A percentile compares a stretch with the other conserved stretches of the same genome.
Evolutionary conservation across 2,329 filamentous ascomycete species (phyloP).

Genomic region (Paramyrothecium roridum): DNA sequence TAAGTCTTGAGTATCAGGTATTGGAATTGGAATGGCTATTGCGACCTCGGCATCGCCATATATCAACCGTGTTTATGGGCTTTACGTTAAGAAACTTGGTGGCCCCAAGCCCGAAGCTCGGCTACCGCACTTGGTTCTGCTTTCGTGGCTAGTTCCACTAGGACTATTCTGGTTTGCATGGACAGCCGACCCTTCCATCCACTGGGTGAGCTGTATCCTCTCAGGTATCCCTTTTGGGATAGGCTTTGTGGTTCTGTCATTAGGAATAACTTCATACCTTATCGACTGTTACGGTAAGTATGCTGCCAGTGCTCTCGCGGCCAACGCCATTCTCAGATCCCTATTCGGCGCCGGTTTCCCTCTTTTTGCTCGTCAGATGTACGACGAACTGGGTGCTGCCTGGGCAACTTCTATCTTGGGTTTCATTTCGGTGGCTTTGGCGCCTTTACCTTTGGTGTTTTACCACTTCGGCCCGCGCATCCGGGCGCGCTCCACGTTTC

Average conservation of each 20-base stretch:
- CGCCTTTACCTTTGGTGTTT: slow-evolving; percentile 17
- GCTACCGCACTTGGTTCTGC: background rate
- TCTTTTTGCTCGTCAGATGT: slow-evolving; percentile 20
- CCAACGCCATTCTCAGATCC: slow-evolving; percentile 12
- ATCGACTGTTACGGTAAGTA: background rate
- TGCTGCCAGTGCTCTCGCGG: background rate
- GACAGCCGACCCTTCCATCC: background rate
- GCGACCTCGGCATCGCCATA: slow-evolving; percentile 51
- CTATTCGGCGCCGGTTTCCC: slow-evolving; percentile 20
- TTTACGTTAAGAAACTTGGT: slow-evolving; percentile 38
- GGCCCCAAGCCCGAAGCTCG: slow-evolving; percentile 19
- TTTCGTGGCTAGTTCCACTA: background rate
- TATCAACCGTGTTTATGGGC: slow-evolving; percentile 42
- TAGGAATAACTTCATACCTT: background rate
- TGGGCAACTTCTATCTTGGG: slow-evolving; percentile 17
- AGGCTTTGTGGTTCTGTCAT: background rate
- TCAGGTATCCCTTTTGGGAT: background rate
- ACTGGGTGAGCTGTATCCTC: background rate
- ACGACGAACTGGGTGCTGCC: slow-evolving; percentile 17
- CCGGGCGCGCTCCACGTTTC: background rate
- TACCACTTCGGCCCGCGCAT: slow-evolving; percentile 12
- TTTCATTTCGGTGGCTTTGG: slow-evolving; percentile 15
- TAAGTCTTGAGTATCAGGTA: slow-evolving; percentile 37
- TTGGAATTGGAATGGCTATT: slow-evolving; percentile 59
- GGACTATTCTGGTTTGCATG: background rate